phyloP scores from a whole-genome alignment of 192 early-diverging fungal genomes.

The Entomortierella chlamydospora region DNA sequence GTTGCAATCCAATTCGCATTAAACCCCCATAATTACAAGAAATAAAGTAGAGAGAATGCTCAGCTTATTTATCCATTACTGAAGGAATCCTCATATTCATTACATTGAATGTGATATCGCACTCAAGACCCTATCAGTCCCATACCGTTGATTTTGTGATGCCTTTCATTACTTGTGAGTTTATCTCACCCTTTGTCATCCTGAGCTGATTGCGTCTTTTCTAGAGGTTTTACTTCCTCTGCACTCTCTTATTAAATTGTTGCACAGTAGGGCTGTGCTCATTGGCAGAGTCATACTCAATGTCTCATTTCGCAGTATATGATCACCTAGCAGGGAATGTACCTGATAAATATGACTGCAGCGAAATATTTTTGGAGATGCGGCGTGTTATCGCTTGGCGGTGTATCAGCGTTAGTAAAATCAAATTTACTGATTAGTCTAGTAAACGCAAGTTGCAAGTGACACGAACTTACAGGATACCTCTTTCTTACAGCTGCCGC shows the following conservation, averaged over 20 bases:
- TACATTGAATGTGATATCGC: slow-evolving; percentile 10
- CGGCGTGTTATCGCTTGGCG: neutral
- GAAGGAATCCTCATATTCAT: slow-evolving; percentile 11
- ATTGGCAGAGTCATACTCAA: slow-evolving; percentile 10
- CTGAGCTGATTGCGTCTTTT: slow-evolving; percentile 2
- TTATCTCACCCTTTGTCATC: slow-evolving; percentile 20
- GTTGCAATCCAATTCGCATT: no score
- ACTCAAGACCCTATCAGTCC: slow-evolving; percentile 14
- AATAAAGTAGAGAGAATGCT: no score
- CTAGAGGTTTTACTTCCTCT: slow-evolving; percentile 21
- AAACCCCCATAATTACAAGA: no score
- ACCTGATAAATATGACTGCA: slow-evolving; percentile 5
- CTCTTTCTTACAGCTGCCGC: slow-evolving; percentile 7
- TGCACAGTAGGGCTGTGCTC: slow-evolving; percentile 1
- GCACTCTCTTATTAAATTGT: neutral
- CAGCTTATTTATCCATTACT: no score
- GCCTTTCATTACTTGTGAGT: slow-evolving; percentile 6
- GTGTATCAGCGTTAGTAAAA: neutral
- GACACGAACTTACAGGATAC: neutral
- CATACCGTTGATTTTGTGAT: neutral
- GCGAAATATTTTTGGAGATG: neutral
- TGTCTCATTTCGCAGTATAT: neutral
- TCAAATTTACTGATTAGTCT: neutral
- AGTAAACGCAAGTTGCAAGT: neutral
- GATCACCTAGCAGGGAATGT: slow-evolving; percentile 6